phyloP scores from a whole-genome alignment of 2,329 filamentous ascomycete species.

The Clonostachys solani region DNA sequence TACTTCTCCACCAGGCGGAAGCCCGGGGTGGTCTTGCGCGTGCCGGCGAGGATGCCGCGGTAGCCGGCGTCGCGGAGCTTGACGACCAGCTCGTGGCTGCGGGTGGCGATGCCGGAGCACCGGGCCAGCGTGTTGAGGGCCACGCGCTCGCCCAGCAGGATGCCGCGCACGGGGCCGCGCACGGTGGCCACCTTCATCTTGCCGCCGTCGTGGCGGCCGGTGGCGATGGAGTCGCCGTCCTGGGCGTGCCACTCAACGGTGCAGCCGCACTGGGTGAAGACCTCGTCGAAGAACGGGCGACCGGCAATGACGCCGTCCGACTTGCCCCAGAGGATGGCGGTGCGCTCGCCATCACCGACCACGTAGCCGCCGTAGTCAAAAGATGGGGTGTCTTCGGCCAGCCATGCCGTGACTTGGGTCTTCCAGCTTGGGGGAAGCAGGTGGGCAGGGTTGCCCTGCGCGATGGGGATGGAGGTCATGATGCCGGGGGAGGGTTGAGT shows the following conservation, averaged over 20 bases:
- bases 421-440: conserved; percentile 86
- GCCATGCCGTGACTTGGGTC: conserved; percentile 74
- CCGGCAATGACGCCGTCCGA: conserved; percentile 81
- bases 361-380: conserved; percentile 98
- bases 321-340: conserved; percentile 65
- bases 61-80: conserved; percentile 66
- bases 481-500: not conserved
- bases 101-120: conserved; percentile 86
- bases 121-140: conserved; percentile 86
- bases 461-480: not conserved
- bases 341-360: conserved; percentile 66
- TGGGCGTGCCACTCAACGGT: conserved; percentile 81
- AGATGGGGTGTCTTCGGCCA: conserved; percentile 92
- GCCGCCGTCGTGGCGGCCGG: conserved; percentile 39
- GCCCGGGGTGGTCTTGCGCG: conserved; percentile 93
- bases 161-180: conserved; percentile 69
- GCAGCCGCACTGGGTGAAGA: conserved; percentile 87
- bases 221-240: conserved; percentile 68
- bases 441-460: conserved; percentile 48
- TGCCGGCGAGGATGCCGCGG: conserved; percentile 82
- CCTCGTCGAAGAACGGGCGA: conserved; percentile 91
- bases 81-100: conserved; percentile 49
- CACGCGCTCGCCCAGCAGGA: conserved; percentile 90
- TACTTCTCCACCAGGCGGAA: conserved; percentile 98
- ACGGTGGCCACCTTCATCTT: conserved; percentile 74